Evolutionary conservation across 2,329 filamentous ascomycete species (phyloP).

Genomic region (Pyrenophora seminiperda): DNA sequence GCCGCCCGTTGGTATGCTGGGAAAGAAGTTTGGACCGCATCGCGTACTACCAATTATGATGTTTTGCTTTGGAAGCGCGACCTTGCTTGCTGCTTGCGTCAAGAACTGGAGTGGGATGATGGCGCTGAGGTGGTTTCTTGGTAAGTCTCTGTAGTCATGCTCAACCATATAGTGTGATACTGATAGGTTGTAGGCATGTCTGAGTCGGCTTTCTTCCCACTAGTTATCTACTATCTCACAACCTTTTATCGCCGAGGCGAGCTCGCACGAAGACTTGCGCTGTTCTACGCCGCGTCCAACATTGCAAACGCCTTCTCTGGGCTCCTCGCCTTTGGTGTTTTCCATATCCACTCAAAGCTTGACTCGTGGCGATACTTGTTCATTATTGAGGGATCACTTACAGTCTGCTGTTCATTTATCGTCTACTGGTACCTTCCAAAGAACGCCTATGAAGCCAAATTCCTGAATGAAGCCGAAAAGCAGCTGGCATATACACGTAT

Average conservation of each 20-base stretch:
- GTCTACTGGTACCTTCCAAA: conserved; percentile 72
- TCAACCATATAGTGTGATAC: not conserved
- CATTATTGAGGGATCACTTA: conserved; percentile 63
- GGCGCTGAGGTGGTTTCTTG: conserved; percentile 70
- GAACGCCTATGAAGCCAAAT: conserved; percentile 67
- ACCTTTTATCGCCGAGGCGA: conserved; percentile 73
- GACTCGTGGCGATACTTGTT: conserved; percentile 70
- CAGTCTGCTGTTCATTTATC: conserved; percentile 65
- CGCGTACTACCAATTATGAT: conserved; percentile 70
- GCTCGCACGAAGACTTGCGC: conserved; percentile 69
- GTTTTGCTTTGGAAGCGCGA: conserved; percentile 69
- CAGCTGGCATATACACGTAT: conserved; percentile 74
- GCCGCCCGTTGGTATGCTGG: conserved; percentile 67
- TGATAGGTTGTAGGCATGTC: conserved; percentile 54
- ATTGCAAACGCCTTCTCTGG: conserved; percentile 72
- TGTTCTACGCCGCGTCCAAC: conserved; percentile 78
- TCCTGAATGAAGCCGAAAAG: conserved; percentile 69
- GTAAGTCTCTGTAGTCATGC: conserved; percentile 35
- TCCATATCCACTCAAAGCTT: conserved; percentile 60
- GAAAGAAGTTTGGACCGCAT: conserved; percentile 70
- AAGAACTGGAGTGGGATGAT: conserved; percentile 69
- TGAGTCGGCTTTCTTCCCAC: conserved; percentile 71
- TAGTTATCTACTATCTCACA: conserved; percentile 67
- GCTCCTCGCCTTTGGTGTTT: conserved; percentile 64
- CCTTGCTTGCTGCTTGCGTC: conserved; percentile 62